Conservation (phyloP, 164 flowering plant genomes). For the Umbellularia californica region DNA sequence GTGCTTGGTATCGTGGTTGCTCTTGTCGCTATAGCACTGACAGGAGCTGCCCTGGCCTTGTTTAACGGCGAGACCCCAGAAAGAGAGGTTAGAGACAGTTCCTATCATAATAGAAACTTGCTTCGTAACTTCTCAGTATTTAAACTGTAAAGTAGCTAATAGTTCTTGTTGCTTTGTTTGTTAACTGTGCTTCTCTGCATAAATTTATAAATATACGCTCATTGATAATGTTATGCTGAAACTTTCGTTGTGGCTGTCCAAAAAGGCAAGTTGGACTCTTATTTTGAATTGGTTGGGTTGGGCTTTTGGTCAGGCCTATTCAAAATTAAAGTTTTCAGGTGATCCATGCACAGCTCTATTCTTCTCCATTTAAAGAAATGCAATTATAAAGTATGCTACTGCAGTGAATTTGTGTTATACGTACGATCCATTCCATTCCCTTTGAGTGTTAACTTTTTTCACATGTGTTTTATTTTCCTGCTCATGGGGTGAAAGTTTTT, state of each 20-base stretch:
- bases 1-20: slow-evolving; percentile 75
- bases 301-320: no score
- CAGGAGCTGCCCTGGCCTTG: slow-evolving; percentile 61
- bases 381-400: not conserved
- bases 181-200: not conserved
- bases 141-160: not conserved
- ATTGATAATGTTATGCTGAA: not conserved
- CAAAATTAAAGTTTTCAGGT: no score
- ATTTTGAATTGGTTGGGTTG: no score
- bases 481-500: not conserved
- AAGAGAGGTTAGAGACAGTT: slow-evolving; percentile 64
- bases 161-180: not conserved
- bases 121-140: not conserved
- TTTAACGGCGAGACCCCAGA: slow-evolving; percentile 65
- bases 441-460: not conserved
- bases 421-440: no score
- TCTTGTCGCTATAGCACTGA: slow-evolving; percentile 47
- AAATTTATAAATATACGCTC: no score
- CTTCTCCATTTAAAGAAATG: not conserved
- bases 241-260: no score
- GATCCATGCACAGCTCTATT: no score
- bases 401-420: no score
- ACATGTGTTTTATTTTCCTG: not conserved
- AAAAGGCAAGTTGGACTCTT: no score
- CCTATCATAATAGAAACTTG: not conserved